Percentiles rank a stretch among this genome's conserved stretches.
Conservation (phyloP, 78 protist genomes). For the Isochrysis galbana region DNA sequence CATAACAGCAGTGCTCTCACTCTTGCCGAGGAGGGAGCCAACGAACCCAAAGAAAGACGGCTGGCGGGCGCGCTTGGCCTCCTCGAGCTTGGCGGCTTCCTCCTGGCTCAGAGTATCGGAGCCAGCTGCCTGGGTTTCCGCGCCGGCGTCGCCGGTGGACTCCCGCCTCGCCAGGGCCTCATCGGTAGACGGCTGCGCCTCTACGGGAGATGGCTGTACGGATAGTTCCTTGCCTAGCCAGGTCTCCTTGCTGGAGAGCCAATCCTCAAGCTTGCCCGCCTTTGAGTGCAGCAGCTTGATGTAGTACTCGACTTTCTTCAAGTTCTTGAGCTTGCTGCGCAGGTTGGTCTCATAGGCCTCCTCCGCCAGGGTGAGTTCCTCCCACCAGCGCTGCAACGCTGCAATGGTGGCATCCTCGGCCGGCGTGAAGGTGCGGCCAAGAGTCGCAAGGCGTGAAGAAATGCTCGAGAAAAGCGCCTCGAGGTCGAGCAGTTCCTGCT, state of each 20-base stretch:
- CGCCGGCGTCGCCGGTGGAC: not conserved
- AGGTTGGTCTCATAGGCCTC: not conserved
- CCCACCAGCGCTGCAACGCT: not conserved
- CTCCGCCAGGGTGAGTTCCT: not conserved
- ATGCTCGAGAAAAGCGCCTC: not conserved
- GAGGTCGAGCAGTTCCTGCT: not conserved
- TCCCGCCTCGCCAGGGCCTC: not conserved
- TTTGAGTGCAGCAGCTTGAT: not conserved
- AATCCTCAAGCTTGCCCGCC: not conserved
- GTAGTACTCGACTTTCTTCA: slow-evolving; percentile 24
- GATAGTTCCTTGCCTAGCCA: not conserved
- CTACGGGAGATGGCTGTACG: too few species aligned
- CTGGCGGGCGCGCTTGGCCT: too few species aligned
- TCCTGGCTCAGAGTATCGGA: too few species aligned
- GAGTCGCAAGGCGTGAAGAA: not conserved
- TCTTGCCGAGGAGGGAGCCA: too few species aligned
- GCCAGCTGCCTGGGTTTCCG: too few species aligned
- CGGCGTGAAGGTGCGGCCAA: not conserved
- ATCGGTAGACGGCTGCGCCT: not conserved
- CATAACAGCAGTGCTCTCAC: too few species aligned
- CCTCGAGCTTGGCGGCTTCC: too few species aligned
- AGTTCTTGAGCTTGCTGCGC: not conserved
- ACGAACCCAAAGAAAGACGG: too few species aligned
- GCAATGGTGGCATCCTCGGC: not conserved
- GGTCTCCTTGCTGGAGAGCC: not conserved